phyloP scores from a whole-genome alignment of 2,329 filamentous ascomycete genomes.

The Lasiodiplodia gonubiensis region DNA sequence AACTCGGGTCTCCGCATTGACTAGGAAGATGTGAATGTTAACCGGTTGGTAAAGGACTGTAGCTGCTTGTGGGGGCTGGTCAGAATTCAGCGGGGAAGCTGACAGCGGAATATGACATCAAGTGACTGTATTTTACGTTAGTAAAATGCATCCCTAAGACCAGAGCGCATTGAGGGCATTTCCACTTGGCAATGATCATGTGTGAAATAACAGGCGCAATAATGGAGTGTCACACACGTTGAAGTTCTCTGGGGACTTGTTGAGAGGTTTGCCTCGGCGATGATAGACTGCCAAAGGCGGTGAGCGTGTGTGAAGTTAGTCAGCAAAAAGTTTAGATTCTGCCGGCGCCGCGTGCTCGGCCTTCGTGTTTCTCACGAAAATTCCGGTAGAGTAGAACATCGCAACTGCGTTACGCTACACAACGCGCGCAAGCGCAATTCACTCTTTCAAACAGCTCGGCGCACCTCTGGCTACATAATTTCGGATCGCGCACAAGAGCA shows the following conservation, averaged over 20 bases:
- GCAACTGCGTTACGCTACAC: background rate
- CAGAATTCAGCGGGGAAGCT: no score
- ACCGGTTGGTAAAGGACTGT: background rate
- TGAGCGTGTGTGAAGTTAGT: background rate
- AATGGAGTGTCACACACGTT: background rate
- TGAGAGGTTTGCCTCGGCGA: background rate
- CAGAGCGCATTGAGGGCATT: background rate
- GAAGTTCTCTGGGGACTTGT: background rate
- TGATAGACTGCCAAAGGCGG: background rate
- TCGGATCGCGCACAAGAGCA: background rate
- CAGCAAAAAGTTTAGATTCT: slow-evolving; percentile 6
- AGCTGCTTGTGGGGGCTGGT: background rate
- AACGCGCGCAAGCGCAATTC: background rate
- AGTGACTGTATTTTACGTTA: background rate
- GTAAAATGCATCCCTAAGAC: background rate
- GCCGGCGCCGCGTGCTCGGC: background rate
- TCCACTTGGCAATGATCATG: background rate
- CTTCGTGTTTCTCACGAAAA: background rate
- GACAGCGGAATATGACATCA: background rate
- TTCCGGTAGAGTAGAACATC: no score
- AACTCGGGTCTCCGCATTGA: background rate
- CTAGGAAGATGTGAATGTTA: background rate
- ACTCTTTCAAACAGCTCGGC: background rate
- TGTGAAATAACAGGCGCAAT: background rate
- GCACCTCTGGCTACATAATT: background rate